A percentile compares a stretch with the other conserved stretches of the same genome.
These are phyloP conservation scores for Candida multigemmis DNA, from an alignment of 805 yeast genomes.

Conservation along the genomic window DNA sequence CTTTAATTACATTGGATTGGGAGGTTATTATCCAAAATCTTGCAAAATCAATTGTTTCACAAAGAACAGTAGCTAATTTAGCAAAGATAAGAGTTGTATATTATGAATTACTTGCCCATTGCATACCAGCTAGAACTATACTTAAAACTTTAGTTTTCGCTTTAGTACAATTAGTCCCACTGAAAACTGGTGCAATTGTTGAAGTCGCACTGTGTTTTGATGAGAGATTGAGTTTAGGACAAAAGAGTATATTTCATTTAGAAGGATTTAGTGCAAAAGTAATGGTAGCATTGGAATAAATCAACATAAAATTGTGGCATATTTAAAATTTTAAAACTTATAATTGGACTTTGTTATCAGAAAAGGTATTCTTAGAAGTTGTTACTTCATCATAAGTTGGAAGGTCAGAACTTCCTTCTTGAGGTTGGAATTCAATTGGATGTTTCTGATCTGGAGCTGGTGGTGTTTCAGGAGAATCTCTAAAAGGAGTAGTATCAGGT, in stretches of 20 bases:
- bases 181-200: slow-evolving; percentile 38
- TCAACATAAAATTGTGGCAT: slow-evolving; percentile 1
- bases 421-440: not conserved
- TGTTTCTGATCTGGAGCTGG: slow-evolving; percentile 2
- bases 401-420: slow-evolving; percentile 4
- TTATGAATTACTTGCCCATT: slow-evolving; percentile 83
- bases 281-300: slow-evolving; percentile 64
- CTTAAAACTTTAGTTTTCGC: slow-evolving; percentile 48
- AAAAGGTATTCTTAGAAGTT: not conserved
- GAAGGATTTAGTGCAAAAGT: slow-evolving; percentile 89
- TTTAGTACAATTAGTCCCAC: slow-evolving; percentile 19
- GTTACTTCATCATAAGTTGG: slow-evolving; percentile 6
- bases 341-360: slow-evolving; percentile 26
- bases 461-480: slow-evolving; percentile 1
- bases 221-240: slow-evolving; percentile 79
- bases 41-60: slow-evolving; percentile 49
- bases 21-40: slow-evolving; percentile 63
- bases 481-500: not conserved
- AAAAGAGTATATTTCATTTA: slow-evolving; percentile 84
- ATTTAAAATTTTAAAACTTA: too few species aligned
- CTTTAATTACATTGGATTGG: slow-evolving; percentile 79
- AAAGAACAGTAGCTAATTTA: slow-evolving; percentile 53
- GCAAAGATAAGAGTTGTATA: slow-evolving; percentile 58
- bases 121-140: slow-evolving; percentile 83
- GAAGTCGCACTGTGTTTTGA: slow-evolving; percentile 63